Percentiles rank a stretch among this genome's conserved stretches.
These are phyloP conservation scores for Phytopythium vexans DNA, from an alignment of 352 stramenopile species.

Conservation along the genomic window DNA sequence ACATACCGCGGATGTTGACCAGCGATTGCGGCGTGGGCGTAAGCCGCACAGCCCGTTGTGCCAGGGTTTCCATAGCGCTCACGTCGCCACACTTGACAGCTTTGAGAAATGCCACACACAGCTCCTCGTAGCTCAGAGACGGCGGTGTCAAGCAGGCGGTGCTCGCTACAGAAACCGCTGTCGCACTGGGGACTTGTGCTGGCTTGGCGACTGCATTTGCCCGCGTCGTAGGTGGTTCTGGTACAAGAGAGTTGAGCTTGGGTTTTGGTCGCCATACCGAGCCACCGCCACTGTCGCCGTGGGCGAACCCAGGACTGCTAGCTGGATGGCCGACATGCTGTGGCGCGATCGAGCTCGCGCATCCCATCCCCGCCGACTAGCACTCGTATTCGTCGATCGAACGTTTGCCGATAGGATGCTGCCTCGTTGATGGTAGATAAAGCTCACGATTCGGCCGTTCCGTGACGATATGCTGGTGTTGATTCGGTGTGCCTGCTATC, in stretches of 20 bases:
- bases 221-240: constrained; percentile 17
- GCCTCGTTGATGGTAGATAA: not conserved
- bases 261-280: constrained; percentile 1
- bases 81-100: constrained; percentile 61
- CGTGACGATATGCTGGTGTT: too few relatives aligned
- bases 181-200: not conserved
- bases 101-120: constrained; percentile 63
- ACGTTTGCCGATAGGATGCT: not conserved
- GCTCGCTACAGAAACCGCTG: not conserved
- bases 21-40: constrained; percentile 12
- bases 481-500: too few relatives aligned
- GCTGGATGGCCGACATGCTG: not conserved
- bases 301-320: too few relatives aligned
- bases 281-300: not conserved
- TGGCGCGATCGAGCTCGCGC: constrained; percentile 3
- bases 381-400: not conserved
- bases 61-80: constrained; percentile 23
- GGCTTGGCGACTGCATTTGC: not conserved
- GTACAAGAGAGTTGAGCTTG: constrained; percentile 38
- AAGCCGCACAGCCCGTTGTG: constrained; percentile 1
- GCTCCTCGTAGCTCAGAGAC: constrained; percentile 32
- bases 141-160: not conserved
- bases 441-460: not conserved
- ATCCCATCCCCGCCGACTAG: not conserved
- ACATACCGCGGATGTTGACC: constrained; percentile 76